phyloP scores from a whole-genome alignment of 805 yeast species.

The Tetrapisispora fleetii region DNA sequence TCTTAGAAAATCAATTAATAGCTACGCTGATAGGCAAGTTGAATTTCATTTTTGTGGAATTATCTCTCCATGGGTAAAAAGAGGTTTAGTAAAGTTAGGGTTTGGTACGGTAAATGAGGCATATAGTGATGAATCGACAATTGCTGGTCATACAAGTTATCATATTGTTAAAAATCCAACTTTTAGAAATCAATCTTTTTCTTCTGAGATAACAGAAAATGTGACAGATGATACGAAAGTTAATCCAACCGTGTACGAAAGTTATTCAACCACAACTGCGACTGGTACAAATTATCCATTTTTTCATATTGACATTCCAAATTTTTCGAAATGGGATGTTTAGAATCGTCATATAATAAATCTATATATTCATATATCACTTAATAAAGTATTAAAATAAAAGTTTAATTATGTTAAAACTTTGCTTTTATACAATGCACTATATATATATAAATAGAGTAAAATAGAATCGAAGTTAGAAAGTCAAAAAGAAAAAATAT shows the following conservation, averaged over 20 bases:
- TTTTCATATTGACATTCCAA: constrained; percentile 30
- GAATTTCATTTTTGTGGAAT: constrained; percentile 87
- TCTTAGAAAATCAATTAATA: constrained; percentile 57
- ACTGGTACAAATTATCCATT: constrained; percentile 29
- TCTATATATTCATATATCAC: background rate
- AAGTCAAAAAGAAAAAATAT: too few species aligned
- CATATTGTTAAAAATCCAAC: constrained; percentile 20
- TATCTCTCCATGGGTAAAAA: constrained; percentile 76
- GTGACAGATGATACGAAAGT: background rate
- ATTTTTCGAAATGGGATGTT: constrained; percentile 26
- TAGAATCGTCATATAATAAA: background rate
- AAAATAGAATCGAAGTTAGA: too few species aligned
- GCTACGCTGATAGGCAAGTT: constrained; percentile 70
- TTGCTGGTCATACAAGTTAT: constrained; percentile 26
- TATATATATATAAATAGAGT: too few species aligned
- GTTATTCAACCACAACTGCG: constrained; percentile 12
- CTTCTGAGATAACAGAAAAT: background rate
- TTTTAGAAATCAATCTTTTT: background rate
- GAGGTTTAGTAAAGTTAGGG: constrained; percentile 65
- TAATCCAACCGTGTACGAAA: background rate
- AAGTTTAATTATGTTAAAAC: too few species aligned
- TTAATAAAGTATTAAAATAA: background rate
- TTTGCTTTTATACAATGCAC: background rate
- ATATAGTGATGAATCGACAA: constrained; percentile 26
- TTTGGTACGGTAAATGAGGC: constrained; percentile 53